Evolutionary conservation across 2,329 filamentous ascomycete genomes (phyloP), one percentile per base, ranked within the genome.

Genomic region (Ceratocystis alfenasii): DNA sequence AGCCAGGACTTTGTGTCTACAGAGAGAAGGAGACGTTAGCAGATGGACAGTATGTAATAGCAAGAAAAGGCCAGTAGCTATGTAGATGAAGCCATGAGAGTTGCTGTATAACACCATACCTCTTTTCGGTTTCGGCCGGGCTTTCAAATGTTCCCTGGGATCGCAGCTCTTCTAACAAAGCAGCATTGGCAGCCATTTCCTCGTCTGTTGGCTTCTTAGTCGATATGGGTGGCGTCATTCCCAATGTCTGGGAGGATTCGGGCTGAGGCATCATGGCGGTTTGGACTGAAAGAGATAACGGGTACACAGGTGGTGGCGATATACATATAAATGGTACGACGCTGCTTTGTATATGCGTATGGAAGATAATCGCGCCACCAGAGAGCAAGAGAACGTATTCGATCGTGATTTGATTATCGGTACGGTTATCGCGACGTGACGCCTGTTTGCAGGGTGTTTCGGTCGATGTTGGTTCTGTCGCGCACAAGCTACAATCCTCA

Each of bases 61-160:
- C 5, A 12, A 1, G 25, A 25, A 25, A 41, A 41, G 4, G 36
- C 36, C 3, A 55, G 5, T 2, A 55, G 20, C 50, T 12, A 41
- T 12, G 10, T 41, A 41, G 36, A 41, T 12, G 10, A 41, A 30
- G 22, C 1, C 2, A 15, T 6, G 8, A 50, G n/a, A 3, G 5
- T 44, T 57, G 28, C 22, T 36, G 6, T 15, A 63, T 33, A 63
- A 67, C 20, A 1, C 28, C 75, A 68, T 76, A 90, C 89, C 92
- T 87, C 74, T 89, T 90, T 69, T 90, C 83, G 2, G 90, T 95
- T 73, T 95, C 94, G 55, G 89, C 81, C 15, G 85, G 82, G 64
- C 84, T 85, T 76, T 97, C 94, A 72, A 96, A 99, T 64, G 94
- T 96, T 76, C 95, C 93, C 76, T 96, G 89, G 50, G 81, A 81